phyloP scores from a whole-genome alignment of 176 grass and related monocot species.

The Eragrostis curvula region DNA sequence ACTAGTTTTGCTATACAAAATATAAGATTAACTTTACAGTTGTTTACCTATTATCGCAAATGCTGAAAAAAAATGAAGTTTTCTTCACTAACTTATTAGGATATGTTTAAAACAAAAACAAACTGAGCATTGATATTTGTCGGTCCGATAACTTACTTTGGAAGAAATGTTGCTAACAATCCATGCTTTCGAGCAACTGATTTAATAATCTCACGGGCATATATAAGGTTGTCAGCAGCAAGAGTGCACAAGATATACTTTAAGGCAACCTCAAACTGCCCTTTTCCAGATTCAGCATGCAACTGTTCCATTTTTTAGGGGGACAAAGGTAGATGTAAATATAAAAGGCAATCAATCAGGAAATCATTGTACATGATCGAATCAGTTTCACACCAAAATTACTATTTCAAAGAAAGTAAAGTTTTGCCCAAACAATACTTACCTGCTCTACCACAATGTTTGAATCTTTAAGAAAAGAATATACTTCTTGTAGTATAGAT shows the following conservation, averaged over 20 bases:
- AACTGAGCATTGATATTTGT: neutral
- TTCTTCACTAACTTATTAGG: neutral
- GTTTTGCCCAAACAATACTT: neutral
- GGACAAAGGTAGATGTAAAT: neutral
- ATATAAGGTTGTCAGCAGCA: slow-evolving; percentile 95
- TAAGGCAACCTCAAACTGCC: slow-evolving; percentile 91
- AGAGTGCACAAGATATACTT: slow-evolving; percentile 80
- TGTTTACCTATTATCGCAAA: slow-evolving; percentile 27
- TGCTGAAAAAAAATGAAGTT: neutral
- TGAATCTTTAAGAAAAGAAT: slow-evolving; percentile 67
- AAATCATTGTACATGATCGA: slow-evolving; percentile 22
- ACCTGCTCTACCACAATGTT: slow-evolving; percentile 90
- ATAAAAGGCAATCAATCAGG: slow-evolving; percentile 13
- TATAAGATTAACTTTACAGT: slow-evolving; percentile 7
- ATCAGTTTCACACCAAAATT: slow-evolving; percentile 13
- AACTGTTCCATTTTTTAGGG: slow-evolving; percentile 51
- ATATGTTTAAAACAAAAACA: slow-evolving; percentile 37
- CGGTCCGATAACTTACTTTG: slow-evolving; percentile 74
- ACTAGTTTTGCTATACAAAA: slow-evolving; percentile 21
- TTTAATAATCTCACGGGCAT: slow-evolving; percentile 89
- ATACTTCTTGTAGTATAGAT: slow-evolving; percentile 79
- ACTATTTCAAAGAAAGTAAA: neutral
- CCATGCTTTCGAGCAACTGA: slow-evolving; percentile 84
- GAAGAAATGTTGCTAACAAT: slow-evolving; percentile 84
- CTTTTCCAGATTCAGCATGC: slow-evolving; percentile 93